phyloP scores from a whole-genome alignment of 768 basidiomycete genomes.

The Lactarius trivialis region DNA sequence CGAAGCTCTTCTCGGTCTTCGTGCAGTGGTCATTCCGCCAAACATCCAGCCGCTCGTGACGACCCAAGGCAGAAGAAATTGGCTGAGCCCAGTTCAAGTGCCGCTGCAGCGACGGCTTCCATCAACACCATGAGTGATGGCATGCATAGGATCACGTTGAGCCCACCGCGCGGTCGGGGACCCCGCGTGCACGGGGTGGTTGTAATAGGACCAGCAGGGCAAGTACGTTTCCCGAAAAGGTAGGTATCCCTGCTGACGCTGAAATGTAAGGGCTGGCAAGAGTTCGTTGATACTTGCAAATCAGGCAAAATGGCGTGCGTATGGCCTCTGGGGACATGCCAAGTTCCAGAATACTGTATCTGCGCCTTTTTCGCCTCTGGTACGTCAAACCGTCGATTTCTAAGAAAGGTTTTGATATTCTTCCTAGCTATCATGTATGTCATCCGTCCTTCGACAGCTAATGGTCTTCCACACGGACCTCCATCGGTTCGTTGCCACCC shows the following conservation, averaged over 20 bases:
- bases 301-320: conserved; percentile 65
- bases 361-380: conserved; percentile 63
- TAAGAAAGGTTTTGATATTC: background rate
- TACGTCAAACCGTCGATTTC: conserved; percentile 28
- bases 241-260: background rate
- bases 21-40: conserved; percentile 30
- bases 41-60: background rate
- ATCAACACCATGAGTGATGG: conserved; percentile 34
- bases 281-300: conserved; percentile 63
- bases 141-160: conserved; percentile 40
- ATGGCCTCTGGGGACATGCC: conserved; percentile 72
- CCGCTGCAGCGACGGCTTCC: conserved; percentile 17
- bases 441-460: conserved; percentile 64
- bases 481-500: conserved; percentile 53
- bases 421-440: conserved; percentile 54
- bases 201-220: conserved; percentile 61
- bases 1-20: conserved; percentile 38
- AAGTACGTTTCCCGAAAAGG: conserved; percentile 21
- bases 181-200: conserved; percentile 54
- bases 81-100: conserved; percentile 4
- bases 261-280: conserved; percentile 53
- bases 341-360: conserved; percentile 62
- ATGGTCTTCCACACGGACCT: conserved; percentile 70
- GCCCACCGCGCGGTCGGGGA: conserved; percentile 34
- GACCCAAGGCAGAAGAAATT: conserved; percentile 1